Base-by-base conservation (phyloP, 352 stramenopile genomes). In the Thraustochytrium sp. region DNA sequence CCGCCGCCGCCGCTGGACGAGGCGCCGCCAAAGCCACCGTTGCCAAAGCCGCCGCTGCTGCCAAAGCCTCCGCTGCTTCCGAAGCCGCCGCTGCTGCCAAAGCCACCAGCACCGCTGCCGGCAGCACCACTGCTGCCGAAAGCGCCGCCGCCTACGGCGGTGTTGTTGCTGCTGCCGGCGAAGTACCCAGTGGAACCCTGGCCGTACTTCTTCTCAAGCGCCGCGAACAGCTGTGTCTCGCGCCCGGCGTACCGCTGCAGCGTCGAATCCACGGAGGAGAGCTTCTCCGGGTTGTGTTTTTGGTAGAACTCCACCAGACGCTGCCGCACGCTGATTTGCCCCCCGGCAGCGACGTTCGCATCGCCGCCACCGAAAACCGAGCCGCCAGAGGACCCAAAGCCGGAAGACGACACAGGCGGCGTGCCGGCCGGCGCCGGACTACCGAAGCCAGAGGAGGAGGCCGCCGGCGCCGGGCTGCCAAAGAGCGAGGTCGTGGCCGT, bases 201-300 rank as follows among this genome's bases (percentile, higher is more conserved):
- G 37, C 62, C 40, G 31, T 85, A 85, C 59, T 85, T 85, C 13
- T 61, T 38, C 40, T 85, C 56, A 2, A 85, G 61, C n/a, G 51
- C n/a, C 11, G 44, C 40, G n/a, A 85, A 64, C 3, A 85, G 73
- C 4, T 76, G 36, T 5, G 37, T 54, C 54, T 84, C 82, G 29
- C 53, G 38, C 0, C 82, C 82, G 2, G 16, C 34, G 36, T 53
- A 85, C 51, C 46, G 59, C 13, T 34, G 29, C 42, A 85, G 29
- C 9, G 44, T 85, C 13, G 16, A 37, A 61, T 85, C 82, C 18
- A 85, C 62, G 13, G 5, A 42, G 4, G 0, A 8, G 11, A 85
- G 26, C 62, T 85, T 84, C 21, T 64, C 82, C 26, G 82, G 82
- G 37, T 85, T 85, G 49, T 85, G 62, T 21, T 63, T 63, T 63